Percentiles rank a stretch among this genome's conserved stretches.
These are phyloP conservation scores for Chloris gayana DNA, from an alignment of 176 grass and related monocot species.

Conservation along the genomic window DNA sequence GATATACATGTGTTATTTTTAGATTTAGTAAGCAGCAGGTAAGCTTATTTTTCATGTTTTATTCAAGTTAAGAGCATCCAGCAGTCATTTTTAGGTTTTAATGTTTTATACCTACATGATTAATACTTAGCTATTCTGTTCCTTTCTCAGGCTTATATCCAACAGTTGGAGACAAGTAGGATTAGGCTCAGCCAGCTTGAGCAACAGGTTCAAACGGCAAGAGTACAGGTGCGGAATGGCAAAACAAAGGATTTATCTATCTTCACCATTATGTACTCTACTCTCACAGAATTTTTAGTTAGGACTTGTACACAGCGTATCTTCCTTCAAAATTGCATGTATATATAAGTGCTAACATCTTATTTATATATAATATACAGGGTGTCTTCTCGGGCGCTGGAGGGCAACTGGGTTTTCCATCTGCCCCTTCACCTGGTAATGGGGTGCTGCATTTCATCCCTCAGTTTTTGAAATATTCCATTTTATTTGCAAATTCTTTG, in stretches of 20 bases:
- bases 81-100: too few species aligned
- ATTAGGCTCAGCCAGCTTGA: slow-evolving; percentile 71
- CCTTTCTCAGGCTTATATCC: slow-evolving; percentile 79
- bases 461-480: neutral
- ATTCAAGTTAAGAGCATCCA: neutral
- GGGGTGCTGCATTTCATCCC: slow-evolving; percentile 15
- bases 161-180: slow-evolving; percentile 83
- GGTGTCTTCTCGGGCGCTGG: slow-evolving; percentile 44
- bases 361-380: slow-evolving; percentile 36
- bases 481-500: neutral
- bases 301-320: neutral
- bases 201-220: slow-evolving; percentile 71
- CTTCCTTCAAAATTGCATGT: neutral
- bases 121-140: neutral
- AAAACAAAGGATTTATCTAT: neutral
- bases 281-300: neutral
- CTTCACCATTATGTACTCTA: too few species aligned
- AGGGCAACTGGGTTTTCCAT: slow-evolving; percentile 47
- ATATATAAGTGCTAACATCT: slow-evolving; percentile 5
- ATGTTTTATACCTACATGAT: neutral
- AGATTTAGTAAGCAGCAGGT: neutral
- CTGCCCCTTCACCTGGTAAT: slow-evolving; percentile 45
- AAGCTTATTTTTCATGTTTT: neutral
- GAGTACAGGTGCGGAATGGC: slow-evolving; percentile 54
- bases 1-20: neutral